These are phyloP conservation scores for Penicillium psychrofluorescens DNA, from an alignment of 495 filamentous ascomycete species.

Conservation along the genomic window DNA sequence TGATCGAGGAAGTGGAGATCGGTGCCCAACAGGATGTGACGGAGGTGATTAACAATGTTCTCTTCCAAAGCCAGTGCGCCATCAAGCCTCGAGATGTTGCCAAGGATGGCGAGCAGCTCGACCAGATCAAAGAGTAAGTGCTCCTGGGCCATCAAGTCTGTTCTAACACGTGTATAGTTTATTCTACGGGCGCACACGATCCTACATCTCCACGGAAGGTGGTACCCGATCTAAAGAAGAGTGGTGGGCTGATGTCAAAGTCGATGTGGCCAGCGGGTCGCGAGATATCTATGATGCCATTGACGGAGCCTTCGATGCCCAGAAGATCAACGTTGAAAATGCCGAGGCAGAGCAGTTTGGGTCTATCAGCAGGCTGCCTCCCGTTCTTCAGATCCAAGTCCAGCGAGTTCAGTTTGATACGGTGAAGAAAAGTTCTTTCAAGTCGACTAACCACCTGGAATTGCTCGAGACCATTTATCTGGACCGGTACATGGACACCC, in stretches of 20 bases:
- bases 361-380: slow-evolving; percentile 69
- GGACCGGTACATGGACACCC: slow-evolving; percentile 79
- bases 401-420: slow-evolving; percentile 68
- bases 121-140: slow-evolving; percentile 62
- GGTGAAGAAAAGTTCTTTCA: slow-evolving; percentile 52
- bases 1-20: slow-evolving; percentile 52
- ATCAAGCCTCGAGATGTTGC: slow-evolving; percentile 59
- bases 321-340: slow-evolving; percentile 60
- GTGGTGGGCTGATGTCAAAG: slow-evolving; percentile 54
- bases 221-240: slow-evolving; percentile 46
- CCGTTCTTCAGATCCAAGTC: slow-evolving; percentile 82
- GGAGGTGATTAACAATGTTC: slow-evolving; percentile 86
- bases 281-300: slow-evolving; percentile 76
- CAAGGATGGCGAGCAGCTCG: slow-evolving; percentile 65
- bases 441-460: slow-evolving; percentile 69
- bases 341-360: slow-evolving; percentile 60
- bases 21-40: slow-evolving; percentile 83
- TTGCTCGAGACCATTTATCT: slow-evolving; percentile 75
- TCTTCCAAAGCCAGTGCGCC: slow-evolving; percentile 83
- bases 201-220: slow-evolving; percentile 40
- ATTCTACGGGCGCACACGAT: slow-evolving; percentile 53
- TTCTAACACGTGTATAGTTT: slow-evolving; percentile 8
- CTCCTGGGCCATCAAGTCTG: neutral
- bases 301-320: slow-evolving; percentile 73
- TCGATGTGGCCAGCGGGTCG: slow-evolving; percentile 53